A percentile compares a stretch with the other conserved stretches of the same genome.
These are phyloP conservation scores for Suillus bovinus DNA, from an alignment of 768 basidiomycete species.

Conservation along the genomic window DNA sequence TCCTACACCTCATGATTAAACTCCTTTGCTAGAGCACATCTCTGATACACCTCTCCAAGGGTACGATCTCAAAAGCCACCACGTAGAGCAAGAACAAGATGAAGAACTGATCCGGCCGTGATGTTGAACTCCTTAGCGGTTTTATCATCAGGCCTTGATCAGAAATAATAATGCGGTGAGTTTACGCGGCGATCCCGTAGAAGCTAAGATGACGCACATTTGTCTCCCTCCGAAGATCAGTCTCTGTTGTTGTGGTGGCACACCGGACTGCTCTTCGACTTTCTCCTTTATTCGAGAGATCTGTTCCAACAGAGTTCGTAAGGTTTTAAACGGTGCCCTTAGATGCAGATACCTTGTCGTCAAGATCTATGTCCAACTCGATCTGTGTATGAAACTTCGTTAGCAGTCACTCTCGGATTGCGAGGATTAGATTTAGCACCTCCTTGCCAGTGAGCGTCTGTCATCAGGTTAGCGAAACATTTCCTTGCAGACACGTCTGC, in stretches of 20 bases:
- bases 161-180: conserved; percentile 7
- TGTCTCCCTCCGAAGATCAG: conserved; percentile 92
- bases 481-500: background rate
- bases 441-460: conserved; percentile 98
- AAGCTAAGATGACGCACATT: conserved; percentile 57
- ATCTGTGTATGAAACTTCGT: conserved; percentile 49
- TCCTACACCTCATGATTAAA: conserved; percentile 19
- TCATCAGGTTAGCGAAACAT: conserved; percentile 4
- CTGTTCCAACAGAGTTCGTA: conserved; percentile 40
- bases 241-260: conserved; percentile 94
- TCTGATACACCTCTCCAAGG: conserved; percentile 6
- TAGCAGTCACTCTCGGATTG: conserved; percentile 11
- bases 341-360: conserved; percentile 63
- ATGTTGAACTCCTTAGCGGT: conserved; percentile 84
- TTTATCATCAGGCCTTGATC: conserved; percentile 87
- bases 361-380: conserved; percentile 91
- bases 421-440: conserved; percentile 43
- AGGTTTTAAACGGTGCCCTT: background rate
- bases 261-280: conserved; percentile 97
- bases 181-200: background rate
- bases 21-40: conserved; percentile 5
- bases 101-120: conserved; percentile 81
- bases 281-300: conserved; percentile 95
- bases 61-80: conserved; percentile 62
- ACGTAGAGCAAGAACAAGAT: conserved; percentile 93